Base-by-base conservation (phyloP, 495 filamentous ascomycete genomes). In the Neurospora sp. region DNA sequence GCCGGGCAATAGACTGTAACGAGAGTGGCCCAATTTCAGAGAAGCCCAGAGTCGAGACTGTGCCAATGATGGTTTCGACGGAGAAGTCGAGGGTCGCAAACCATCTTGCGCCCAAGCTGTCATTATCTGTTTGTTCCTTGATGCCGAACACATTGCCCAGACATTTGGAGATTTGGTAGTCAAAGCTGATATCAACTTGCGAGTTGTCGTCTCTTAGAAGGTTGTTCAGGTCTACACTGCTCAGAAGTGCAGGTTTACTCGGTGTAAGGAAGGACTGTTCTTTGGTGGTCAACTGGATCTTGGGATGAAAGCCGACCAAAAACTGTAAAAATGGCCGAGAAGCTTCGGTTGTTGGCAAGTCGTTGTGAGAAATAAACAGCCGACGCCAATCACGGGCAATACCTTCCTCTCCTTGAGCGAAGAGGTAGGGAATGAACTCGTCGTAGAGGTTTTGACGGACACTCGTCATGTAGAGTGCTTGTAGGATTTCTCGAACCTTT, bases 1-100 rank as follows among this genome's bases (percentile, higher is more conserved):
- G 84, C 5, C 88, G 74, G 12, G 89, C 91, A 79, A 97, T 86
- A 41, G 93, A 89, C 69, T 92, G 89, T 69, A 96, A 72, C 4
- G 92, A 90, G 12, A 91, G 82, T 1, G 93, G 91, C 10, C 93
- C 93, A 74, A 96, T 90, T 23, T 83, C 81, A 42, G 88, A 81
- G 14, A 93, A 83, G 3, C 89, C 89, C 71, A 95, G 86, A 76
- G 90, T 88, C 46, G 84, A 85, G 35, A 96, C 81, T 0, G 88
- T 85, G 46, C 85, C 85, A 37, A 94, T 87, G 23, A 92, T 86
- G 69, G 87, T 85, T 54, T 93, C 87, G 20, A 94, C 35, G 4
- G 87, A 85, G 31, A 93, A 83, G 69, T 89, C 85, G 16, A 78
- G 85, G 14, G 90, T 93, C 4, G 91, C 91, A 74, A 94, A 91